These are phyloP conservation scores for Ophiostoma novo-ulmi DNA, from an alignment of 2,329 filamentous ascomycete genomes.

Conservation along the genomic window DNA sequence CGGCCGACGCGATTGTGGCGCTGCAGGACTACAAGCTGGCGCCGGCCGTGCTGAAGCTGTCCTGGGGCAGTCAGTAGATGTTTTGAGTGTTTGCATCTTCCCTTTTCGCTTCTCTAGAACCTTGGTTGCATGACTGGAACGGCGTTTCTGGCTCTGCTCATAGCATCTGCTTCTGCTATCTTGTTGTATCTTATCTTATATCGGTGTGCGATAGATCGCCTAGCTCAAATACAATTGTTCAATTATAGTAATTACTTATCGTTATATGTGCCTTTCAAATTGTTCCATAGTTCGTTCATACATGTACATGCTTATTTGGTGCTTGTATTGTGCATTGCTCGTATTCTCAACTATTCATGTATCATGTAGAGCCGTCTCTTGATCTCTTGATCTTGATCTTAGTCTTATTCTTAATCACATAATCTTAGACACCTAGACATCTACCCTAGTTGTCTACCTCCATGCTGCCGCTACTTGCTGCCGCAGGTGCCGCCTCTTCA, in stretches of 20 bases:
- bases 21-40: constrained; percentile 72
- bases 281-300: neutral
- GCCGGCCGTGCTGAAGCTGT: constrained; percentile 68
- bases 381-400: neutral
- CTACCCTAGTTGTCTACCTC: constrained; percentile 39
- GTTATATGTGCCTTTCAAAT: neutral
- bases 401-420: neutral
- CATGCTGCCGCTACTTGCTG: constrained; percentile 37
- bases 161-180: neutral
- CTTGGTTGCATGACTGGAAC: constrained; percentile 3
- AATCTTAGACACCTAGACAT: neutral
- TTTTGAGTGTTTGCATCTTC: too few relatives aligned
- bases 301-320: neutral
- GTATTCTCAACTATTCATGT: neutral
- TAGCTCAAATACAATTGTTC: neutral
- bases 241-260: too few relatives aligned
- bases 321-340: neutral
- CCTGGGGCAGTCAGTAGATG: constrained; percentile 66
- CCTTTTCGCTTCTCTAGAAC: neutral
- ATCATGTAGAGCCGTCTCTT: neutral
- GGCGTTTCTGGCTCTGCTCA: constrained; percentile 6
- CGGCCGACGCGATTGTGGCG: constrained; percentile 65
- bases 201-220: constrained; percentile 9
- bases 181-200: neutral
- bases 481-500: constrained; percentile 35